Percentiles rank a stretch among this genome's conserved stretches.
These are phyloP conservation scores for Galeopsis tetrahit DNA, from an alignment of 257 asterid species.

Conservation along the genomic window DNA sequence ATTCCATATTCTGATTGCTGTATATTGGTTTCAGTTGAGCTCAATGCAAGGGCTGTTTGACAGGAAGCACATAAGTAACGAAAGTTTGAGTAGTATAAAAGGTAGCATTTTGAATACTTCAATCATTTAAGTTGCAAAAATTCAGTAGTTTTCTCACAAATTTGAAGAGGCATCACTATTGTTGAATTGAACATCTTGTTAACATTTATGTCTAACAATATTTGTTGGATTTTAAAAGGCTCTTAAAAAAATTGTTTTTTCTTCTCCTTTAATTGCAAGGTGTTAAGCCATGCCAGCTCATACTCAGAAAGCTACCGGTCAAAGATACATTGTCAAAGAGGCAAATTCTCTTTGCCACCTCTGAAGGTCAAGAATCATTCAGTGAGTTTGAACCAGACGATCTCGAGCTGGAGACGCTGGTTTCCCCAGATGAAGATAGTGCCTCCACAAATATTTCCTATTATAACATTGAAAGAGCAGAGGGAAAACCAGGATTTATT, in stretches of 20 bases:
- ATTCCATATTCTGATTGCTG: constrained; percentile 31
- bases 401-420: constrained; percentile 50
- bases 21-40: constrained; percentile 50
- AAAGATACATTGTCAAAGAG: constrained; percentile 42
- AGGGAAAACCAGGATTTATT: constrained; percentile 83
- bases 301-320: constrained; percentile 43
- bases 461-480: constrained; percentile 48
- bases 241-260: constrained; percentile 11
- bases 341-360: constrained; percentile 46
- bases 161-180: not conserved
- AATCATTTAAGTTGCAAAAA: constrained; percentile 16
- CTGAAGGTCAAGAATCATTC: constrained; percentile 56
- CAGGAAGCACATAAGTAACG: constrained; percentile 39
- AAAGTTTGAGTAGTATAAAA: constrained; percentile 42
- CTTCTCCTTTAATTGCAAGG: constrained; percentile 41
- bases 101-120: constrained; percentile 47
- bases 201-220: not conserved
- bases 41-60: constrained; percentile 43
- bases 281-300: constrained; percentile 49
- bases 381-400: constrained; percentile 56
- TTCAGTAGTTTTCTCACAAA: not conserved
- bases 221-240: not conserved
- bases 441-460: constrained; percentile 40
- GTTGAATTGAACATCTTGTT: constrained; percentile 8
- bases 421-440: constrained; percentile 49